Evolutionary conservation across 768 basidiomycete genomes (phyloP).

Genomic region (Cyclocybe cylindracea): DNA sequence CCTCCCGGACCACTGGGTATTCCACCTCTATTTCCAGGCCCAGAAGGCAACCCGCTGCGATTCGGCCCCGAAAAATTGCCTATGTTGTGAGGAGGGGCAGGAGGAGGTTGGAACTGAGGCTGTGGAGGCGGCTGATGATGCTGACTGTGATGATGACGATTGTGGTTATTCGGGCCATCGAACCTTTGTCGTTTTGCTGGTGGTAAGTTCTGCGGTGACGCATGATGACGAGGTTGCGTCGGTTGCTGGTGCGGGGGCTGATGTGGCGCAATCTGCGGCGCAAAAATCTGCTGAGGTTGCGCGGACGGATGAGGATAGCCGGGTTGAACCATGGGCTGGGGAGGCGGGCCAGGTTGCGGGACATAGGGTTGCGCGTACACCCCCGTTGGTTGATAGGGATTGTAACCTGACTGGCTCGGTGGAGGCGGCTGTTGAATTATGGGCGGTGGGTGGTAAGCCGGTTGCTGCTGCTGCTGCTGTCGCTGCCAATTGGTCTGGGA

Average conservation of each 20-base stretch:
- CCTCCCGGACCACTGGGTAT: slow-evolving; percentile 32
- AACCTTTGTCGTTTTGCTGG: slow-evolving; percentile 92
- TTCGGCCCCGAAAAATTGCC: slow-evolving; percentile 35
- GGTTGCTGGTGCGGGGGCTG: slow-evolving; percentile 46
- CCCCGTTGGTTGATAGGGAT: slow-evolving; percentile 73
- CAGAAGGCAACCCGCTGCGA: slow-evolving; percentile 40
- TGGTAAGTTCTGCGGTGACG: slow-evolving; percentile 79
- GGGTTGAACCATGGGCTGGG: slow-evolving; percentile 53
- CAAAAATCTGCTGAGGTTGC: slow-evolving; percentile 49
- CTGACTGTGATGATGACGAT: slow-evolving; percentile 49
- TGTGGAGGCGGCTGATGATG: slow-evolving; percentile 56
- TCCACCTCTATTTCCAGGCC: slow-evolving; percentile 31
- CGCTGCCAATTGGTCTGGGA: slow-evolving; percentile 64
- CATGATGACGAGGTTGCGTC: slow-evolving; percentile 59
- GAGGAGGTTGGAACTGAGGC: slow-evolving; percentile 67
- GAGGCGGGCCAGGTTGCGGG: slow-evolving; percentile 35
- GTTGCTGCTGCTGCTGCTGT: slow-evolving; percentile 56
- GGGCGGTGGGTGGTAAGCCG: slow-evolving; percentile 54
- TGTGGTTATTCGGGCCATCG: slow-evolving; percentile 68
- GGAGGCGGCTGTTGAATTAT: slow-evolving; percentile 56
- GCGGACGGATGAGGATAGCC: slow-evolving; percentile 48
- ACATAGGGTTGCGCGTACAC: slow-evolving; percentile 65
- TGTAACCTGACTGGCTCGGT: slow-evolving; percentile 64
- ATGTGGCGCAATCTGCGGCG: slow-evolving; percentile 46
- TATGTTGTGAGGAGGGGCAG: slow-evolving; percentile 46